These are phyloP conservation scores for Flagelloscypha sp. DNA, from an alignment of 768 basidiomycete genomes.

Conservation along the genomic window DNA sequence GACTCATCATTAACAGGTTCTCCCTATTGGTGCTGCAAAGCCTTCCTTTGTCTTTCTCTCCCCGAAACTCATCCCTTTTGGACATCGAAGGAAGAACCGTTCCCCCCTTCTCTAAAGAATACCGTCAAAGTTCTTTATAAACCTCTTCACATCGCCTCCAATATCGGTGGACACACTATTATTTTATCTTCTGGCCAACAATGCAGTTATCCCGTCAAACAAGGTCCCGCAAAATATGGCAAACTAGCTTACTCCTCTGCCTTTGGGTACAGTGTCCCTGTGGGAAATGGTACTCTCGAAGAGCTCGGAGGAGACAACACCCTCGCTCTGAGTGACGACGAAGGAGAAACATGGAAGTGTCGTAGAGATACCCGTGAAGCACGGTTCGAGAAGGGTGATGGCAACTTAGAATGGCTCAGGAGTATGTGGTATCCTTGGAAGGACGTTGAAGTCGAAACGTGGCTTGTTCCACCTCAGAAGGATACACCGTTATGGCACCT, in stretches of 20 bases:
- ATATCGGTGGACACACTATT: constrained; percentile 57
- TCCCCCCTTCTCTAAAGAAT: constrained; percentile 40
- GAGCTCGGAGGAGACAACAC: constrained; percentile 66
- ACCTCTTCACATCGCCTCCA: constrained; percentile 61
- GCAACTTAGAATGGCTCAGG: constrained; percentile 45
- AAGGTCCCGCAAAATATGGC: constrained; percentile 72
- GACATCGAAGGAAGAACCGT: constrained; percentile 56
- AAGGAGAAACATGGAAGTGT: constrained; percentile 66
- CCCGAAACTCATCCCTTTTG: constrained; percentile 67
- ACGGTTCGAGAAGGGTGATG: constrained; percentile 34
- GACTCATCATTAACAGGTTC: no score
- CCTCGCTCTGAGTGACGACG: constrained; percentile 62
- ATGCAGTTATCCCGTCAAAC: constrained; percentile 72
- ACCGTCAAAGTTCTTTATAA: constrained; percentile 46
- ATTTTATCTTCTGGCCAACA: constrained; percentile 71
- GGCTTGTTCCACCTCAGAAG: constrained; percentile 56
- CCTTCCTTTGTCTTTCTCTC: constrained; percentile 58
- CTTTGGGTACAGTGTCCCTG: constrained; percentile 70
- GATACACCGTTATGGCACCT: constrained; percentile 61
- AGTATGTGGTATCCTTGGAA: constrained; percentile 72
- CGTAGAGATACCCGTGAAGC: constrained; percentile 57
- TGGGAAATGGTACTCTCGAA: constrained; percentile 55
- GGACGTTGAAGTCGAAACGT: constrained; percentile 67
- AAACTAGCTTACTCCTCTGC: constrained; percentile 72
- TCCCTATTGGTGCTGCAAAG: constrained; percentile 78